Base-by-base conservation (phyloP, 345 rosid species). In the Eucalyptus pauciflora region DNA sequence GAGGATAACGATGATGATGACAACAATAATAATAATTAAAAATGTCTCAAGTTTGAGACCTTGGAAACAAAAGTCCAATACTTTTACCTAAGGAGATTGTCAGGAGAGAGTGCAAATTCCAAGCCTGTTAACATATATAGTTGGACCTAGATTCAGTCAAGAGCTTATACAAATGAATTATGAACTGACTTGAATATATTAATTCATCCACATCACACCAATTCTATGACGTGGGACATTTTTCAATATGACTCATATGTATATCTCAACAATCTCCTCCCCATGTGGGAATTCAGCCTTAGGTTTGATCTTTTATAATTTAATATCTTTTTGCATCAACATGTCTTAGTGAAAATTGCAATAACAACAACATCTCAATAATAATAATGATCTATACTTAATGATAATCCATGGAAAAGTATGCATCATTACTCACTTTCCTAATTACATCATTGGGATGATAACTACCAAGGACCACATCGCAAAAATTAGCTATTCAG, bases 221-320 rank as follows among this genome's bases (percentile, higher is more conserved):
- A 71, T 71, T 69, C 7, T 6, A 37, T 5, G 4, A 71, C 3
- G 46, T 10, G 81, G 24, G 27, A 37, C 13, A 37, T 10, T 18
- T 37, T 71, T 71, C 3, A 76, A 76, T 13, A 5, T 6, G 27
- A 76, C 45, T 76, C 8, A 6, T 29, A 37, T 4, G 1, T 76
- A 22, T 13, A 37, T 76, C 14, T 76, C 48, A 41, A 37, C 27
- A 76, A 76, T 41, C 9, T 76, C 27, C 5, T 20, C 12, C 45
- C 43, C 14, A 10, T 2, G 8, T 20, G 83, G 41, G 48, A 76
- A 76, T 15, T 10, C 0, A 76, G 13, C 13, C 0, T 10, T 76
- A 76, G 15, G 8, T 41, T 76, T 76, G 15, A 41, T 20, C 14
- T 13, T 71, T 18, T 18, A 37, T 37, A 5, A 71, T 37, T 5